phyloP scores from a whole-genome alignment of 192 early-diverging fungal genomes.

The Podila verticillata region DNA sequence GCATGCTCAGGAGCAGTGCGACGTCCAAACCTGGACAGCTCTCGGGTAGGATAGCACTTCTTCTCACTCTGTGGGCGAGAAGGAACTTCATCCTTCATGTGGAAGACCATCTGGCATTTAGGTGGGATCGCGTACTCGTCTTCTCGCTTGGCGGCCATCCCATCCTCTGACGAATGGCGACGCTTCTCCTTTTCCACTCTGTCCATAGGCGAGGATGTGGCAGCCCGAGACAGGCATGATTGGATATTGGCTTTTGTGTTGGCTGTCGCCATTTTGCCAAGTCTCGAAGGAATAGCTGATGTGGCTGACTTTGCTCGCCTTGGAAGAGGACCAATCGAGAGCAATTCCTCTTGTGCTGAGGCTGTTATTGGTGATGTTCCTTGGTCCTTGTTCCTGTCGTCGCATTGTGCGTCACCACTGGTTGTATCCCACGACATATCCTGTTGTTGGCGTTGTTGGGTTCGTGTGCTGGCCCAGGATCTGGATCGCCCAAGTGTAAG shows the following conservation, averaged over 20 bases:
- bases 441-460: too few species aligned
- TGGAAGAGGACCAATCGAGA: too few species aligned
- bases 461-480: neutral
- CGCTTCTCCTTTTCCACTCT: neutral
- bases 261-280: neutral
- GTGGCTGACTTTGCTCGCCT: too few species aligned
- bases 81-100: conserved; percentile 40
- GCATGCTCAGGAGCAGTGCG: neutral
- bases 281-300: neutral
- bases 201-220: neutral
- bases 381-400: too few species aligned
- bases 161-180: conserved; percentile 25
- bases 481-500: neutral
- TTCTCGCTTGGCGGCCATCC: neutral
- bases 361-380: too few species aligned
- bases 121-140: conserved; percentile 23
- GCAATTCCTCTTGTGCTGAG: too few species aligned
- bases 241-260: neutral
- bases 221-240: neutral
- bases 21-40: neutral
- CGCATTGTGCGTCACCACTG: too few species aligned
- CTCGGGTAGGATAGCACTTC: neutral
- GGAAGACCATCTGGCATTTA: conserved; percentile 41
- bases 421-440: too few species aligned
- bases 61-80: conserved; percentile 3